Percentiles rank a stretch among this genome's conserved stretches.
Conservation (phyloP, 306 rosid species). For the Vicia sativa region DNA sequence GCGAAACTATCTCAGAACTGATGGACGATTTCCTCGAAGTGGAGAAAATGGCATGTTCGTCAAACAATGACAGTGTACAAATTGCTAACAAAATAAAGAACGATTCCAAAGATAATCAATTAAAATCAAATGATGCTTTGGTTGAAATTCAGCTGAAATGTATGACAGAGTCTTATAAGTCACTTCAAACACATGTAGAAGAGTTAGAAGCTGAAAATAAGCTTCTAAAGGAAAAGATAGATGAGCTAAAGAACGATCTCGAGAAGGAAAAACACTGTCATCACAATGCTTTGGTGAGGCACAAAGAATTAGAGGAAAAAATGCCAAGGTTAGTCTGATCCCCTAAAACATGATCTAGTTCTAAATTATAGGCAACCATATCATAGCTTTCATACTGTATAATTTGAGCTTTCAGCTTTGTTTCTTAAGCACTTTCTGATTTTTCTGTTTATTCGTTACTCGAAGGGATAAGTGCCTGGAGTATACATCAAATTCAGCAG, state of each 20-base stretch:
- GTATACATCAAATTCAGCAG: constrained; percentile 33
- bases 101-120: background rate
- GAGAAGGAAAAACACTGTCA: constrained; percentile 61
- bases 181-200: constrained; percentile 66
- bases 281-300: constrained; percentile 62
- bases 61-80: constrained; percentile 54
- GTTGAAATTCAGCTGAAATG: constrained; percentile 89
- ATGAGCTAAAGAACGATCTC: constrained; percentile 65
- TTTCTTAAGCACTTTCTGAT: constrained; percentile 41
- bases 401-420: constrained; percentile 25
- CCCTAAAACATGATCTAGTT: constrained; percentile 14
- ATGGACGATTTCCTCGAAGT: constrained; percentile 96
- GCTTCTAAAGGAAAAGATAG: constrained; percentile 56
- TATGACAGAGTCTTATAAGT: constrained; percentile 86
- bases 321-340: constrained; percentile 59
- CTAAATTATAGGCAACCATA: constrained; percentile 13
- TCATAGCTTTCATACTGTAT: constrained; percentile 2
- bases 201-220: constrained; percentile 73
- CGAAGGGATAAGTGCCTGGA: constrained; percentile 42
- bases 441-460: constrained; percentile 28
- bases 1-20: constrained; percentile 60
- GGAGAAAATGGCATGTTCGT: constrained; percentile 83
- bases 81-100: constrained; percentile 15
- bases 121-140: constrained; percentile 28
- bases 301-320: constrained; percentile 68